Conservation (phyloP, 495 filamentous ascomycete species). For the Hyphodiscus hymeniophilus region DNA sequence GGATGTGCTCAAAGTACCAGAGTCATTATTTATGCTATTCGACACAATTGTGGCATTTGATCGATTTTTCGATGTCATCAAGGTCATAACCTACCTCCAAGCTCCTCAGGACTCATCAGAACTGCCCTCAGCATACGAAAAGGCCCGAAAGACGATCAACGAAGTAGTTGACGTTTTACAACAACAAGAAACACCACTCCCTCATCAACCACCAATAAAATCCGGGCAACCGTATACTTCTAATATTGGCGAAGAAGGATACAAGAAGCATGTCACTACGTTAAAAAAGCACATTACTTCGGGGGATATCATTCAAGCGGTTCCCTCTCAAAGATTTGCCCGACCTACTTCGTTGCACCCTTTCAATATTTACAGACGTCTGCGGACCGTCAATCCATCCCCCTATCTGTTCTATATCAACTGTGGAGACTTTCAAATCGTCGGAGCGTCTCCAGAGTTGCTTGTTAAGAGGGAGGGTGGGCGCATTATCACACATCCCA, state of each 20-base stretch:
- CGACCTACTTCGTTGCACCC: conserved; percentile 85
- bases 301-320: conserved; percentile 95
- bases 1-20: conserved; percentile 80
- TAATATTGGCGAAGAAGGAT: conserved; percentile 83
- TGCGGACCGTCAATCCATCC: conserved; percentile 91
- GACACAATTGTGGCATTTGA: conserved; percentile 94
- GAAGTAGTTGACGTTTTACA: conserved; percentile 60
- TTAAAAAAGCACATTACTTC: conserved; percentile 82
- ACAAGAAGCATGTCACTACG: conserved; percentile 72
- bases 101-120: conserved; percentile 45
- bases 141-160: conserved; percentile 53
- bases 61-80: conserved; percentile 85
- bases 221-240: conserved; percentile 74
- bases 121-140: conserved; percentile 51
- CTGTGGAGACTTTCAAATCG: conserved; percentile 85
- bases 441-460: conserved; percentile 89
- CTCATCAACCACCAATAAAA: conserved; percentile 63
- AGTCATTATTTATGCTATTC: conserved; percentile 95
- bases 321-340: conserved; percentile 87
- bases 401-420: conserved; percentile 96
- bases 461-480: conserved; percentile 84
- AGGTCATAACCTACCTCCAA: conserved; percentile 81
- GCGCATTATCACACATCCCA: conserved; percentile 91
- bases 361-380: conserved; percentile 96
- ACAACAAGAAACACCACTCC: conserved; percentile 65